Evolutionary conservation across 768 basidiomycete species (phyloP).

Genomic region (Auriscalpium vulgare): DNA sequence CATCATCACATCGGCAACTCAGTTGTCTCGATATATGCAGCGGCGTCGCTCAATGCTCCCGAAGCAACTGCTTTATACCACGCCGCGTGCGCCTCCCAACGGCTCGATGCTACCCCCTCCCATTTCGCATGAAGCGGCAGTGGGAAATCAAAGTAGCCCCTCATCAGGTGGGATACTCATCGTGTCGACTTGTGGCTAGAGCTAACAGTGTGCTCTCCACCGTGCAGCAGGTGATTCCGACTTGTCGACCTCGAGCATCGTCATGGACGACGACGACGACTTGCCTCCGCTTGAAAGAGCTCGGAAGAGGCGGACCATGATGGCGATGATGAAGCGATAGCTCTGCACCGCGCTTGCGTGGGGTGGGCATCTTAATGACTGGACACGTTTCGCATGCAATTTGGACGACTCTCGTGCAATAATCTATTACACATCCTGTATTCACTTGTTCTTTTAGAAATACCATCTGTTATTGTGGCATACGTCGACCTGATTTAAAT

Average conservation of each 20-base stretch:
- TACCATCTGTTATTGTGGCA: no score
- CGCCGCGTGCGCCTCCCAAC: not conserved
- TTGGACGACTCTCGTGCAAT: no score
- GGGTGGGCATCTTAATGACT: no score
- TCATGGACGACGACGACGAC: conserved; percentile 40
- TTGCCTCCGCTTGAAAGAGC: conserved; percentile 67
- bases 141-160: no score
- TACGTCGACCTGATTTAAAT: no score
- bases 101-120: not conserved
- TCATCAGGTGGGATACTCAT: no score
- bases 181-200: not conserved
- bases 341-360: no score
- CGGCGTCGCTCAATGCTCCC: conserved; percentile 72
- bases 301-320: conserved; percentile 36
- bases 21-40: conserved; percentile 25
- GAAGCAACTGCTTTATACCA: conserved; percentile 32
- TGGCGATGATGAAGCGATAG: conserved; percentile 4
- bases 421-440: no score
- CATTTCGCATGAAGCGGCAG: not conserved
- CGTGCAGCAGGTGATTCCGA: no score
- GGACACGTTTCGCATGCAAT: no score
- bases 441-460: no score
- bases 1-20: not conserved
- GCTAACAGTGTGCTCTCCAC: no score
- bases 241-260: not conserved